Percentiles rank a stretch among this genome's conserved stretches.
Evolutionary conservation across 805 yeast species (phyloP).

Genomic region (Starmera amethionina): DNA sequence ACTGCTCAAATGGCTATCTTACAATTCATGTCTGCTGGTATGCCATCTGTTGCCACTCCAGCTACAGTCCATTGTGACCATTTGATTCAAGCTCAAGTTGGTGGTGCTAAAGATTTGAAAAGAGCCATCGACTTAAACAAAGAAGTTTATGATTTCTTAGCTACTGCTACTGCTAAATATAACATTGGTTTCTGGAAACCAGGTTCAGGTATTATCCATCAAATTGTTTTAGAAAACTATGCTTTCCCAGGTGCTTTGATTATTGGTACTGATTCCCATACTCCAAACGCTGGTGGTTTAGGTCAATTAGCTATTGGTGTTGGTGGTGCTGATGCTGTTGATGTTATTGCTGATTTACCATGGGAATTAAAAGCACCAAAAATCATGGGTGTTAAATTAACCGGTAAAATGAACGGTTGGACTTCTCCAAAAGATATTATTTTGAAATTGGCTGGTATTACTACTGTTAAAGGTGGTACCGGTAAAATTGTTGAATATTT

Average conservation of each 20-base stretch:
- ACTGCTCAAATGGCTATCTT: conserved; percentile 97
- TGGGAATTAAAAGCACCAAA: conserved; percentile 99
- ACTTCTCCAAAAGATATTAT: conserved; percentile 95
- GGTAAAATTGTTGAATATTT: conserved; percentile 94
- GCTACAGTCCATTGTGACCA: conserved; percentile 97
- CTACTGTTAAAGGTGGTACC: conserved; percentile 97
- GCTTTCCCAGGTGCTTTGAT: conserved; percentile 96
- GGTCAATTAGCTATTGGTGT: conserved; percentile 98
- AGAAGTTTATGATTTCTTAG: conserved; percentile 89
- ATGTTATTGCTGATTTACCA: conserved; percentile 86
- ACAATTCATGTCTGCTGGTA: conserved; percentile 94
- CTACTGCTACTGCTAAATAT: conserved; percentile 86
- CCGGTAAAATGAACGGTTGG: conserved; percentile 92
- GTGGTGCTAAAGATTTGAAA: conserved; percentile 76
- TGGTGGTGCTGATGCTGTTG: conserved; percentile 99
- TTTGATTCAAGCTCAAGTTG: conserved; percentile 90
- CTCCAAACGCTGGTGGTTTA: conserved; percentile 97
- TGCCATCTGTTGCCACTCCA: conserved; percentile 87
- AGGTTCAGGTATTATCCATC: conserved; percentile 97
- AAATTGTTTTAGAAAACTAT: conserved; percentile 91
- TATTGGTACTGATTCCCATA: conserved; percentile 95
- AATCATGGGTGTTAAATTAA: conserved; percentile 87
- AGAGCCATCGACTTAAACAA: conserved; percentile 83
- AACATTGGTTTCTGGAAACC: conserved; percentile 99
- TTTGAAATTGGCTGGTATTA: conserved; percentile 83